phyloP scores from a whole-genome alignment of 2,329 filamentous ascomycete species.

The Didymella keratinophila region DNA sequence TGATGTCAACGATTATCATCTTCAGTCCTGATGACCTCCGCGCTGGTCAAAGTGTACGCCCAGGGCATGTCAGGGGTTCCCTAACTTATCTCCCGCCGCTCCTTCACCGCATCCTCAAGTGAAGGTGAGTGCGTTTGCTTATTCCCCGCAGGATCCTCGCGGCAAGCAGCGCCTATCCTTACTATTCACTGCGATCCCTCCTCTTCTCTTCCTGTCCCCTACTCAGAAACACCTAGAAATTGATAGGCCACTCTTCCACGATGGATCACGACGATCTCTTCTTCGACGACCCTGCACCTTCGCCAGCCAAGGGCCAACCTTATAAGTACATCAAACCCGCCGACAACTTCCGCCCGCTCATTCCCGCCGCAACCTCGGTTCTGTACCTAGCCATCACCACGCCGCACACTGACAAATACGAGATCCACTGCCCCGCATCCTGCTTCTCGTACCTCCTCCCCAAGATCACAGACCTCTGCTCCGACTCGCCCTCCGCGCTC shows the following conservation, averaged over 20 bases:
- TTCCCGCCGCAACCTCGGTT: slow-evolving; percentile 21
- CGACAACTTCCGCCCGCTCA: slow-evolving; percentile 24
- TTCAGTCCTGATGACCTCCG: neutral
- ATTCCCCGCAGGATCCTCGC: neutral
- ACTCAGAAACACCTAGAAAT: neutral
- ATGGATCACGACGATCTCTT: slow-evolving; percentile 22
- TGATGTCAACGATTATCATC: neutral
- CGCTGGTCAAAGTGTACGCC: neutral
- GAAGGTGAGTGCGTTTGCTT: neutral
- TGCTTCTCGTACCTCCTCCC: slow-evolving; percentile 31
- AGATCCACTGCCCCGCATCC: slow-evolving; percentile 28
- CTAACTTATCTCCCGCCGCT: neutral
- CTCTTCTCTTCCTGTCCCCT: too few species aligned
- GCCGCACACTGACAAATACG: slow-evolving; percentile 32
- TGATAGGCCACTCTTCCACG: neutral
- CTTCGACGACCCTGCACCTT: slow-evolving; percentile 13
- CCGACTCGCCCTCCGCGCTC: slow-evolving; percentile 32
- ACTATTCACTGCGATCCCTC: neutral
- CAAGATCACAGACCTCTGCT: slow-evolving; percentile 20
- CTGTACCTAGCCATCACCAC: slow-evolving; percentile 37
- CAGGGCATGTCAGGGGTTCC: neutral
- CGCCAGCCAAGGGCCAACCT: neutral
- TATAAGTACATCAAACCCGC: slow-evolving; percentile 17
- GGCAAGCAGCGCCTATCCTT: neutral
- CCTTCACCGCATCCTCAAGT: neutral